Conservation (phyloP, 805 yeast species). For the Wickerhamiella sorbophila region DNA sequence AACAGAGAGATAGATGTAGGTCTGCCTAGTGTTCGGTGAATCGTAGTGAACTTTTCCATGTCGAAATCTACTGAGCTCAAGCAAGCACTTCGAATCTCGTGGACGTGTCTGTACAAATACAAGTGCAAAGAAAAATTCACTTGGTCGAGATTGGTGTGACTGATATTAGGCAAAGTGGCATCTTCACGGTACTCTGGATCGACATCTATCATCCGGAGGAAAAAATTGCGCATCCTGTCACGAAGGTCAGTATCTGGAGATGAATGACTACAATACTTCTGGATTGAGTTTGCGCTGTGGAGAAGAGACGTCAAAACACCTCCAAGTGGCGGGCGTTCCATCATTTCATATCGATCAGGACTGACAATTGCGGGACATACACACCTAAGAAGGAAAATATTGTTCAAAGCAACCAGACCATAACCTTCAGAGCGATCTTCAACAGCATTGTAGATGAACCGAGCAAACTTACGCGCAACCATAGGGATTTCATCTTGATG, state of each 20-base stretch:
- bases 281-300: background rate
- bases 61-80: background rate
- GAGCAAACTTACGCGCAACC: conserved; percentile 1
- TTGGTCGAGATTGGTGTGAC: background rate
- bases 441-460: background rate
- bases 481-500: background rate
- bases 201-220: background rate
- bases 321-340: conserved; percentile 1
- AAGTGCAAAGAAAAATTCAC: conserved; percentile 1
- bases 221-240: background rate
- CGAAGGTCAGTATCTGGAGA: background rate
- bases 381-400: conserved; percentile 2
- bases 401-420: conserved; percentile 2
- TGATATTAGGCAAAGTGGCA: background rate
- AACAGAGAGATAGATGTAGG: background rate
- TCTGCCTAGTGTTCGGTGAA: conserved; percentile 1
- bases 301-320: background rate
- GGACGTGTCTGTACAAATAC: conserved; percentile 4
- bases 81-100: conserved; percentile 1
- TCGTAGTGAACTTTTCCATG: background rate
- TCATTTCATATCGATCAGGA: conserved; percentile 1
- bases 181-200: background rate
- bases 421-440: background rate
- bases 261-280: background rate
- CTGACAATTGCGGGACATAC: conserved; percentile 1